Conservation (phyloP, 805 yeast genomes). For the Scheffersomyces stipitis region DNA sequence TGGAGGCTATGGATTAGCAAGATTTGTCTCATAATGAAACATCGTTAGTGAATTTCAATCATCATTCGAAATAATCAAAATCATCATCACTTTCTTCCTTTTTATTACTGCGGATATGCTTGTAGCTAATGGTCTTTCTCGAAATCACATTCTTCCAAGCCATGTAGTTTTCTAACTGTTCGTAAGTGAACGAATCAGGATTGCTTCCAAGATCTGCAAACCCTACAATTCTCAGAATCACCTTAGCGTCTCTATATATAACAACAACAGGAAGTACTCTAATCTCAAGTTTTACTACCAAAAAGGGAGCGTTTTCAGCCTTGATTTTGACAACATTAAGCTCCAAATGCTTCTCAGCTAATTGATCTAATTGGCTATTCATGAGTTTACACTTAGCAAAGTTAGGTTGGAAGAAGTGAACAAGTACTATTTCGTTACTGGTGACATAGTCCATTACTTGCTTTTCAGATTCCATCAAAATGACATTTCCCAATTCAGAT, state of each 20-base stretch:
- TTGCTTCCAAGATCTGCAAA: conserved; percentile 57
- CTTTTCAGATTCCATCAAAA: conserved; percentile 50
- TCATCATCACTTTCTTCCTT: conserved; percentile 15
- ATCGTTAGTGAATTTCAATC: neutral
- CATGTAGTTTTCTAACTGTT: conserved; percentile 44
- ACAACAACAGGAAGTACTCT: conserved; percentile 72
- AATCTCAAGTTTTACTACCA: conserved; percentile 61
- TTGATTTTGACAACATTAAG: conserved; percentile 54
- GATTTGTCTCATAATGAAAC: no score
- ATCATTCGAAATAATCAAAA: conserved; percentile 41
- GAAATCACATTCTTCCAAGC: conserved; percentile 25
- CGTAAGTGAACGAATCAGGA: conserved; percentile 46
- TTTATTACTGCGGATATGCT: conserved; percentile 13
- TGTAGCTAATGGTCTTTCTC: conserved; percentile 31
- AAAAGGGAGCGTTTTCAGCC: conserved; percentile 70
- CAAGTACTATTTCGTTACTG: conserved; percentile 40
- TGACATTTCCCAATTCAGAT: conserved; percentile 43
- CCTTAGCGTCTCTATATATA: conserved; percentile 59
- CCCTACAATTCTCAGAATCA: conserved; percentile 62
- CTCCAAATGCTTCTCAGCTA: conserved; percentile 60
- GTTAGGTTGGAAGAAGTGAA: conserved; percentile 63
- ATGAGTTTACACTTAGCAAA: conserved; percentile 62
- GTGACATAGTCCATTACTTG: conserved; percentile 54
- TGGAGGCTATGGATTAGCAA: no score
- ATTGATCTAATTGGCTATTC: conserved; percentile 41